Base-by-base conservation (phyloP, 495 filamentous ascomycete species). In the Aspergillus sparsus region DNA sequence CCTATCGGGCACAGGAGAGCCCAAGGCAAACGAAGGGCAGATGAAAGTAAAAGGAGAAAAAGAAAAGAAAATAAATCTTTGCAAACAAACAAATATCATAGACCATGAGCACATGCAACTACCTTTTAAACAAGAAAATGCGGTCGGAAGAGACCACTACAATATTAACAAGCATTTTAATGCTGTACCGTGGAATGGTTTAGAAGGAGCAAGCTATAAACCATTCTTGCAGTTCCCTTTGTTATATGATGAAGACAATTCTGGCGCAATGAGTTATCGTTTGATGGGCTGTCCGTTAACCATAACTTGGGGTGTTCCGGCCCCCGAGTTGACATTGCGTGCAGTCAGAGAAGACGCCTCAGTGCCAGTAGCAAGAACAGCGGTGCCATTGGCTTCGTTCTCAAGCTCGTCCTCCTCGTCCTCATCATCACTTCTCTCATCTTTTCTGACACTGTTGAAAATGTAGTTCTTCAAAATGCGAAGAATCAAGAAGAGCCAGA, bases 401-500 rank as follows among this genome's bases (percentile, higher is more conserved):
- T 67, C 67, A 15, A 66, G 58, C 44, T 68, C 77, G 51, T 83
- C 78, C 9, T 82, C 79, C 12, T 78, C 74, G 2, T 81, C 82
- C 55, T 86, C 85, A 53, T 86, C 78, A n/a, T 87, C 85, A 55
- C 85, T 87, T 62, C 85, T 71, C 52, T 82, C 80, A 58, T 87
- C 85, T 58, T 82, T 74, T 7, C 65, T 67, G 18, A 79, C 73
- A 47, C 74, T 79, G 63, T 67, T 75, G 63, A 84, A 77, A 41
- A 84, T 66, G 60, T 84, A 84, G 62, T 82, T 83, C 64, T 78
- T 75, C 44, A 89, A 82, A 59, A 95, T 89, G 64, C 87, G 84
- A 33, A 91, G 68, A 60, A 96, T 93, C 71, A 89, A 83, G 72
- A 84, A 93, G 21, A 95, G 76, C 91, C 91, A 96, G 77, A 96